Conservation (phyloP, 371 early-diverging fungal species). For the Mucor irregularis region DNA sequence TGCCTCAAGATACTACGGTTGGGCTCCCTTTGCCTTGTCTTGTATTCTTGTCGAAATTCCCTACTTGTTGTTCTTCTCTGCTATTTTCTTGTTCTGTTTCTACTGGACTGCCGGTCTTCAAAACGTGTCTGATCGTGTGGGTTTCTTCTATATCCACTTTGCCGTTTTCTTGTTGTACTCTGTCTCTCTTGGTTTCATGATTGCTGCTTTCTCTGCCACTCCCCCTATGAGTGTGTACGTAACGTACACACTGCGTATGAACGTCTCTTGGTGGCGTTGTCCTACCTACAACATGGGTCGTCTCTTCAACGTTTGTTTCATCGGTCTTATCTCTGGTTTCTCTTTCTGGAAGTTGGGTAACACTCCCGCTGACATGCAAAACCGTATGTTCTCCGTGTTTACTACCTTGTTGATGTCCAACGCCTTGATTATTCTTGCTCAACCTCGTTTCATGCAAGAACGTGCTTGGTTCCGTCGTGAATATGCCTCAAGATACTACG, state of each 20-base stretch:
- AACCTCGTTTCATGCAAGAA: slow-evolving; percentile 73
- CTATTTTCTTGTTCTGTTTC: slow-evolving; percentile 62
- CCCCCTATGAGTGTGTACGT: too few species aligned
- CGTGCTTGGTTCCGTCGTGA: slow-evolving; percentile 73
- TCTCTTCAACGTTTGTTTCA: slow-evolving; percentile 45
- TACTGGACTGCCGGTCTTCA: slow-evolving; percentile 76
- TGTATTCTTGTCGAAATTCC: slow-evolving; percentile 66
- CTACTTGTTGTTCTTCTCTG: slow-evolving; percentile 53
- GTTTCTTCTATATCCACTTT: slow-evolving; percentile 66
- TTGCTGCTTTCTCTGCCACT: slow-evolving; percentile 51
- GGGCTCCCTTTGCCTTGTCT: slow-evolving; percentile 61
- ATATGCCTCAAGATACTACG: slow-evolving; percentile 70
- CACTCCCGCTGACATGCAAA: slow-evolving; percentile 65
- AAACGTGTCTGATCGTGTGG: slow-evolving; percentile 48
- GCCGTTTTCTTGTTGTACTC: slow-evolving; percentile 66
- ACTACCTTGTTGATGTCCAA: slow-evolving; percentile 64
- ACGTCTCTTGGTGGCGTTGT: slow-evolving; percentile 62
- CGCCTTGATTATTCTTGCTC: slow-evolving; percentile 66
- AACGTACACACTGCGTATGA: too few species aligned
- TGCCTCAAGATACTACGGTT: slow-evolving; percentile 72
- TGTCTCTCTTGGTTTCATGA: slow-evolving; percentile 65
- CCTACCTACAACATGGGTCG: slow-evolving; percentile 70
- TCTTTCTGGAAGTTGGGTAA: slow-evolving; percentile 64
- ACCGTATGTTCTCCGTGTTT: slow-evolving; percentile 72
- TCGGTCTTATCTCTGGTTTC: slow-evolving; percentile 70